phyloP scores from a whole-genome alignment of 352 stramenopile species.

The Globisporangium canariense region DNA sequence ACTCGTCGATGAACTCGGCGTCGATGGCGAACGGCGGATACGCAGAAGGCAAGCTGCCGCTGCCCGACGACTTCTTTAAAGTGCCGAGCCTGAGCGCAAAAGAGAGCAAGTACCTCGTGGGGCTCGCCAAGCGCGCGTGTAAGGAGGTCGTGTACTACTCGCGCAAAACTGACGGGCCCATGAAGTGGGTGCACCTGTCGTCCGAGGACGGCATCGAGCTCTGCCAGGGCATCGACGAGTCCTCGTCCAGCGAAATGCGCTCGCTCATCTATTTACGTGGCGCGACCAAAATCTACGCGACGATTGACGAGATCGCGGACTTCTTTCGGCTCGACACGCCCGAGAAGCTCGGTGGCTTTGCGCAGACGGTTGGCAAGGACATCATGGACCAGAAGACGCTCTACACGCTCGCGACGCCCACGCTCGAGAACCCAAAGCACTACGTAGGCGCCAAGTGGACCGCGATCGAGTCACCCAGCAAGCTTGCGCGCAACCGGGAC shows the following conservation, averaged over 20 bases:
- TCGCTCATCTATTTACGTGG: constrained; percentile 68
- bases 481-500: constrained; percentile 73
- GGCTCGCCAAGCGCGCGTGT: constrained; percentile 71
- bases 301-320: constrained; percentile 73
- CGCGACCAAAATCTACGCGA: constrained; percentile 68
- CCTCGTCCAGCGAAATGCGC: background rate
- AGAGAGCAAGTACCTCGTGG: constrained; percentile 65
- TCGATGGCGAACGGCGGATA: background rate
- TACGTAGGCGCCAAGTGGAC: constrained; percentile 85
- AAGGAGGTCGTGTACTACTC: constrained; percentile 88
- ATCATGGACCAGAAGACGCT: constrained; percentile 79
- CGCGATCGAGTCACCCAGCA: constrained; percentile 67
- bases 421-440: constrained; percentile 74
- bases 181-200: constrained; percentile 76
- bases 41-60: constrained; percentile 39
- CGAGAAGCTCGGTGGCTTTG: constrained; percentile 65
- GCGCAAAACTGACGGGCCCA: constrained; percentile 53
- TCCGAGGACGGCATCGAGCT: constrained; percentile 72
- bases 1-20: constrained; percentile 12
- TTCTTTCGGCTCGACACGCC: constrained; percentile 78
- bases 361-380: constrained; percentile 72
- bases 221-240: constrained; percentile 67
- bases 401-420: constrained; percentile 56
- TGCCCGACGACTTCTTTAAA: constrained; percentile 70
- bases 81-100: constrained; percentile 54